These are phyloP conservation scores for Pseudopyrenochaeta lycopersici DNA, from an alignment of 2,329 filamentous ascomycete genomes.

Conservation along the genomic window DNA sequence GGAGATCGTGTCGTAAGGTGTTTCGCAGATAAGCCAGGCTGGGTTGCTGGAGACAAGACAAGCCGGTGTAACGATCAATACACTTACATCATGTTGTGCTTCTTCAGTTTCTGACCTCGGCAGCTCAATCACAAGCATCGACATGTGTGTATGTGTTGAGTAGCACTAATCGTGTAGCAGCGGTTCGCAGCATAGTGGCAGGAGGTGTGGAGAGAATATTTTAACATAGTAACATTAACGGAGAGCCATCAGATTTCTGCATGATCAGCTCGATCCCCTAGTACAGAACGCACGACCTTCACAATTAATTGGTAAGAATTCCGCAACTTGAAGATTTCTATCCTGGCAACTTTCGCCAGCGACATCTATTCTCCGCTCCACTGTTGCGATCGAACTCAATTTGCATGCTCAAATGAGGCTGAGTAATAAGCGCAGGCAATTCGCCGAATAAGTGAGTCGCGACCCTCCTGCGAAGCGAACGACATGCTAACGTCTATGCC, in stretches of 20 bases:
- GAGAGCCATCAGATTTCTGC: neutral
- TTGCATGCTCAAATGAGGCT: neutral
- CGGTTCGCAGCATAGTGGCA: neutral
- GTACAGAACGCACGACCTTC: neutral
- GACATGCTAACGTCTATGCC: neutral
- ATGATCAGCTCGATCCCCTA: neutral
- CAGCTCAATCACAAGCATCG: neutral
- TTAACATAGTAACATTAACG: neutral
- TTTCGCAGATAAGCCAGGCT: neutral
- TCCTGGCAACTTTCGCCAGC: neutral
- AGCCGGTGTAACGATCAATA: neutral
- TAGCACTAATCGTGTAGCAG: neutral
- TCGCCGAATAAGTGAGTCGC: neutral
- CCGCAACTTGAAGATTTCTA: neutral
- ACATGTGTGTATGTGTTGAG: neutral
- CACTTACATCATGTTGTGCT: neutral
- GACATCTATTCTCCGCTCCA: neutral
- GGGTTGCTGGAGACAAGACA: neutral
- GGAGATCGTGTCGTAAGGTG: neutral
- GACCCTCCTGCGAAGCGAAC: neutral
- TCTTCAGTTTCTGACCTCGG: neutral
- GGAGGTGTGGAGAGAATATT: neutral
- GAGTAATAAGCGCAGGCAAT: neutral
- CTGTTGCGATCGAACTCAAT: neutral
- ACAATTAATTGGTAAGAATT: neutral